Conservation (phyloP, 148 eudicot genomes). For the Silene latifolia region DNA sequence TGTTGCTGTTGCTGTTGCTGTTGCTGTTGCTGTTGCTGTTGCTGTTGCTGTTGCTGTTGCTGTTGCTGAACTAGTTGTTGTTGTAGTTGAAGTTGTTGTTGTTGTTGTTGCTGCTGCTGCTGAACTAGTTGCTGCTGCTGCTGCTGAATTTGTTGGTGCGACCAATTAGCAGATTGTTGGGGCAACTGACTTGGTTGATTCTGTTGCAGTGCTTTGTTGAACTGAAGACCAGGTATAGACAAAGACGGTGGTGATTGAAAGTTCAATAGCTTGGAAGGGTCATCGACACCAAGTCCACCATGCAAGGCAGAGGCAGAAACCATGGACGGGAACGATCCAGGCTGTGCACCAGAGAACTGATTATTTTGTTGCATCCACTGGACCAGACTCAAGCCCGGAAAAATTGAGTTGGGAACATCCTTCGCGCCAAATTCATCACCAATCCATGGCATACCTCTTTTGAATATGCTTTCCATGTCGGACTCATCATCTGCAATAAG, state of each 20-base stretch:
- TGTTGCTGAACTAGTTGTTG: not conserved
- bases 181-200: constrained; percentile 49
- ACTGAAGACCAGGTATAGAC: constrained; percentile 49
- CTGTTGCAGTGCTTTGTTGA: constrained; percentile 55
- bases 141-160: constrained; percentile 29
- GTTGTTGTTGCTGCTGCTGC: not conserved
- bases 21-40: not conserved
- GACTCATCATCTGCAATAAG: constrained; percentile 60
- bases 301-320: constrained; percentile 44
- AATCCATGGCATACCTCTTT: constrained; percentile 90
- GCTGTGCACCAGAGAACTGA: constrained; percentile 55
- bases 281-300: constrained; percentile 48
- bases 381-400: constrained; percentile 83
- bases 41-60: too few species aligned
- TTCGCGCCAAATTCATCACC: constrained; percentile 77
- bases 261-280: constrained; percentile 77
- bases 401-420: constrained; percentile 75
- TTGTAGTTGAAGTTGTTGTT: not conserved
- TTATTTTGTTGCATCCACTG: constrained; percentile 99
- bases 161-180: constrained; percentile 51
- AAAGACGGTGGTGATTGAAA: constrained; percentile 74
- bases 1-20: not conserved
- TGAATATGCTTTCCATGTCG: constrained; percentile 66
- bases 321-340: constrained; percentile 54
- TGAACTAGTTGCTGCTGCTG: constrained; percentile 5